Conservation (phyloP, 768 basidiomycete species). For the Boletus reticulatus region DNA sequence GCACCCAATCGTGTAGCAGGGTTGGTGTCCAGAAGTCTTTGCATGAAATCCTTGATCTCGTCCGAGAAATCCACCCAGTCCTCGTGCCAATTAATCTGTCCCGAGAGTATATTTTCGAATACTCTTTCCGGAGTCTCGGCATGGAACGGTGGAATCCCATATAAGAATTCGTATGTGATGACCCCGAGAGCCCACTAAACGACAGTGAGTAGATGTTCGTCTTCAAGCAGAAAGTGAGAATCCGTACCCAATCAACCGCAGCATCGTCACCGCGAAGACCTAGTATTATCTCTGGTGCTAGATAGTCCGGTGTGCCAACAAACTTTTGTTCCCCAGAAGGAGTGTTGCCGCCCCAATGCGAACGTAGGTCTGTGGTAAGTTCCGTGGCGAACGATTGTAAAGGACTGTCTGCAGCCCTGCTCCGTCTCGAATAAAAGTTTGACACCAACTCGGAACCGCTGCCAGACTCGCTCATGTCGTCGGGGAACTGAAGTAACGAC, state of each 20-base stretch:
- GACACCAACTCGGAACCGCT: conserved; percentile 73
- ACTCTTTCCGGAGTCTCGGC: conserved; percentile 96
- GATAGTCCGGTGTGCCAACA: conserved; percentile 96
- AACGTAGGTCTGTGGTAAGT: conserved; percentile 77
- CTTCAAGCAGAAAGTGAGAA: conserved; percentile 16
- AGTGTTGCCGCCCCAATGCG: conserved; percentile 59
- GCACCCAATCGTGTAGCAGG: conserved; percentile 78
- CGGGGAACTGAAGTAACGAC: conserved; percentile 67
- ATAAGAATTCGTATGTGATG: conserved; percentile 97
- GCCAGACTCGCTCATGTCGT: conserved; percentile 86
- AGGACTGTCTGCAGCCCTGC: conserved; percentile 66
- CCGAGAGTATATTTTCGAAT: conserved; percentile 96
- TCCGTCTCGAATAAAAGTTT: conserved; percentile 52
- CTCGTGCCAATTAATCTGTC: conserved; percentile 94
- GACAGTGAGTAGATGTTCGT: conserved; percentile 11
- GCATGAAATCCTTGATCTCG: conserved; percentile 90
- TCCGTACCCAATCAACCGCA: conserved; percentile 91
- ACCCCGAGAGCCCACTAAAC: conserved; percentile 96
- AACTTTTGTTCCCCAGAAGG: conserved; percentile 84
- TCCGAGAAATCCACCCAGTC: conserved; percentile 85
- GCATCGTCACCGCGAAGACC: conserved; percentile 94
- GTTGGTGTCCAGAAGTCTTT: conserved; percentile 78
- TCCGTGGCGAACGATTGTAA: conserved; percentile 86
- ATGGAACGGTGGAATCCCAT: conserved; percentile 96
- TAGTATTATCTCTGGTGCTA: conserved; percentile 93